Evolutionary conservation across 1,284 basidiomycete genomes (phyloP).

Genomic region (Irpex rosettiformis): DNA sequence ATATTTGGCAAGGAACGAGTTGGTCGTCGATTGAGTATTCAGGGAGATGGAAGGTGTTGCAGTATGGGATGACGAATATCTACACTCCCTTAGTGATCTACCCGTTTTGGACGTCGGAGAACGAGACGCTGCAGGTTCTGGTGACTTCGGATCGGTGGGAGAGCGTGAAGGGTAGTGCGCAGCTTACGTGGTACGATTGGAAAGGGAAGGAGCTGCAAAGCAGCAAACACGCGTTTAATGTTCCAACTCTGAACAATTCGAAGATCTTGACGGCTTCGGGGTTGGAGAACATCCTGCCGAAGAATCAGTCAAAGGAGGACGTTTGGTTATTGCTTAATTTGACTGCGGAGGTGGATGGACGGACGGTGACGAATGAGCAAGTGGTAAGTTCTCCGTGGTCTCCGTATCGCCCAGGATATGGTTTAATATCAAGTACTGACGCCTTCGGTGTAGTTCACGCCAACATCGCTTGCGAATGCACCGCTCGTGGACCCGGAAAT

Average conservation of each 20-base stretch:
- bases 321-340: conserved; percentile 52
- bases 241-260: conserved; percentile 50
- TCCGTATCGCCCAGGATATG: not conserved
- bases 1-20: conserved; percentile 63
- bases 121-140: conserved; percentile 45
- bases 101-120: conserved; percentile 51
- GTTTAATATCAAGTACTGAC: not conserved
- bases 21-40: conserved; percentile 62
- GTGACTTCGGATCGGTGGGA: conserved; percentile 52
- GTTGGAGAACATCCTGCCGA: conserved; percentile 42
- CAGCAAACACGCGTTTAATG: conserved; percentile 36
- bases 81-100: conserved; percentile 50
- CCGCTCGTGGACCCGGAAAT: conserved; percentile 48
- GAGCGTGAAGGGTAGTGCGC: conserved; percentile 42
- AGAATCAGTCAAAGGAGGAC: conserved; percentile 36
- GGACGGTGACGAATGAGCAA: conserved; percentile 47
- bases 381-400: conserved; percentile 36
- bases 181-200: conserved; percentile 62
- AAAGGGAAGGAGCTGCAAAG: conserved; percentile 39
- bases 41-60: conserved; percentile 60
- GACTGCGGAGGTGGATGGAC: conserved; percentile 41
- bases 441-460: conserved; percentile 43
- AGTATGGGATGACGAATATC: conserved; percentile 46
- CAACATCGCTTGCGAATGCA: conserved; percentile 43
- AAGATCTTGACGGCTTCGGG: conserved; percentile 38